Conservation (phyloP, 192 early-diverging fungal species). For the Entomortierella beljakovae region DNA sequence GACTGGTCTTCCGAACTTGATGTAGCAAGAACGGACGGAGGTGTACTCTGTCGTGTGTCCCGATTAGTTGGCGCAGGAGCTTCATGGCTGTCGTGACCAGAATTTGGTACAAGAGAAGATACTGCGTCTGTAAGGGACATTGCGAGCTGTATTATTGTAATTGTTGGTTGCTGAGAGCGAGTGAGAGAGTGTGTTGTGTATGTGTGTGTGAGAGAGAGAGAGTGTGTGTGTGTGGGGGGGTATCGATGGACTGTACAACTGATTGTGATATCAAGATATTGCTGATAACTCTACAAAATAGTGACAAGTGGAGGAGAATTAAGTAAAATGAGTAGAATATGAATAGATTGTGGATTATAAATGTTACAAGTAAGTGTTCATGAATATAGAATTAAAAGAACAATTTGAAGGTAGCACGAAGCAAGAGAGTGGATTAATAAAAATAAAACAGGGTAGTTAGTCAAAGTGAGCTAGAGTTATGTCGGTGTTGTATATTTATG, state of each 20-base stretch:
- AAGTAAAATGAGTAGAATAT: no score
- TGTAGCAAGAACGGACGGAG: neutral
- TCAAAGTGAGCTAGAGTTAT: no score
- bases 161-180: neutral
- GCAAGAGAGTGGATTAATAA: no score
- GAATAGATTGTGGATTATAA: no score
- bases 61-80: neutral
- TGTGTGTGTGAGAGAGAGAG: slow-evolving; percentile 1
- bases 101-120: neutral
- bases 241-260: neutral
- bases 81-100: neutral
- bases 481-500: no score
- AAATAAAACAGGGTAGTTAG: slow-evolving; percentile 1
- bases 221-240: neutral
- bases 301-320: no score
- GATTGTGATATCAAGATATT: no score
- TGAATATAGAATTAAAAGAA: no score
- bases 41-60: neutral
- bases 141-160: neutral
- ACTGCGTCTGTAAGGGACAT: slow-evolving; percentile 13
- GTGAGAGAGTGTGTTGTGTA: neutral
- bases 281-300: no score
- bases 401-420: no score
- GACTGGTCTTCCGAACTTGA: neutral
- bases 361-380: no score